Conservation (phyloP, 1,139 yeast species). For the Suhomyces bokatorum region DNA sequence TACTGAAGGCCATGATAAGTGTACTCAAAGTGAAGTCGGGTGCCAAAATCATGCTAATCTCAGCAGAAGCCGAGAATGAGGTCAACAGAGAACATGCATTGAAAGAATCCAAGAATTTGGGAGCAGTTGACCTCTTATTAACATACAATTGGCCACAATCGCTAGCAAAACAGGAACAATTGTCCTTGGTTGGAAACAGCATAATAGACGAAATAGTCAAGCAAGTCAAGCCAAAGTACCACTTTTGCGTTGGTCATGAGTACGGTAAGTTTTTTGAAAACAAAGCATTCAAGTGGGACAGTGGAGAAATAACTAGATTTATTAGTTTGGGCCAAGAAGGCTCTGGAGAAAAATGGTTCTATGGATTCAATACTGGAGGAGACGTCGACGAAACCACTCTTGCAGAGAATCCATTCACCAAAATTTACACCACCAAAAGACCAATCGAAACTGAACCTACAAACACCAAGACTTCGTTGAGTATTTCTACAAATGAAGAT, state of each 20-base stretch:
- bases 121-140: constrained; percentile 53
- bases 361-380: constrained; percentile 56
- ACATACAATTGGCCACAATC: constrained; percentile 62
- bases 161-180: constrained; percentile 42
- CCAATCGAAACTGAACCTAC: neutral
- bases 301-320: constrained; percentile 51
- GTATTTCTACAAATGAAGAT: neutral
- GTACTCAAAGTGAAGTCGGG: constrained; percentile 45
- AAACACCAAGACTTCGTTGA: neutral
- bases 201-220: constrained; percentile 50
- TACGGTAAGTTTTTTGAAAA: constrained; percentile 55
- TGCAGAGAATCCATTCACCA: constrained; percentile 41
- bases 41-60: constrained; percentile 46
- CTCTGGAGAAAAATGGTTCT: constrained; percentile 64
- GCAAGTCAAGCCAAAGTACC: constrained; percentile 58
- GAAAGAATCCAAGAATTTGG: constrained; percentile 15
- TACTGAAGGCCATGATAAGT: constrained; percentile 28
- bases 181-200: constrained; percentile 38
- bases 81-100: constrained; percentile 16
- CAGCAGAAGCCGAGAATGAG: constrained; percentile 28
- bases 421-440: neutral
- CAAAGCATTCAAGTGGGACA: constrained; percentile 59
- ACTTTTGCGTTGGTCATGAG: constrained; percentile 57
- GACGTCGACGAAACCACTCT: constrained; percentile 15
- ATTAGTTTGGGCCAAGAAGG: constrained; percentile 64